These are phyloP conservation scores for Fraxinus dipetala DNA, from an alignment of 305 asterid genomes.

Conservation along the genomic window DNA sequence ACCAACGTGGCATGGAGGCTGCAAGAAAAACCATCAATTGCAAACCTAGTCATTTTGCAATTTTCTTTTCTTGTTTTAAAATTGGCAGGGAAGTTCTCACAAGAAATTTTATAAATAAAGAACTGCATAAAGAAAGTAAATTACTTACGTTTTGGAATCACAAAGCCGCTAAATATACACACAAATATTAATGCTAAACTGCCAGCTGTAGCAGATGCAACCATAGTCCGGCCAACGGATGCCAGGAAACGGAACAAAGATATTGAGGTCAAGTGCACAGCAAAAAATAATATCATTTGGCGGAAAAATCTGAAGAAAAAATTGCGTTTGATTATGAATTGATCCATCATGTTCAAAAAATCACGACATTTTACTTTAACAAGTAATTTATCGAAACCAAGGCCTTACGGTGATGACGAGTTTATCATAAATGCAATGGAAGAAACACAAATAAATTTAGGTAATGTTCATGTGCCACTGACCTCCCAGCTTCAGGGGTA, in stretches of 20 bases:
- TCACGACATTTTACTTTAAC: not conserved
- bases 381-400: not conserved
- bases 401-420: not conserved
- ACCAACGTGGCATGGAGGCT: conserved; percentile 33
- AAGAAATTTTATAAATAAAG: not conserved
- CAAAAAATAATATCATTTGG: conserved; percentile 23
- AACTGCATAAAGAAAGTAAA: not conserved
- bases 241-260: conserved; percentile 27
- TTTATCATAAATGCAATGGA: not conserved
- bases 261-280: conserved; percentile 6
- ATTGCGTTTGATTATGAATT: not conserved
- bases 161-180: conserved; percentile 22
- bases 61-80: not conserved
- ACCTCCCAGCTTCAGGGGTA: conserved; percentile 25
- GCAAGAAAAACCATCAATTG: conserved; percentile 1
- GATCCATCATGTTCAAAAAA: not conserved
- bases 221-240: conserved; percentile 20
- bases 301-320: conserved; percentile 20
- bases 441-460: not conserved
- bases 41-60: not conserved
- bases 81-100: not conserved
- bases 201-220: conserved; percentile 23
- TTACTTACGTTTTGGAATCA: conserved; percentile 19
- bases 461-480: not conserved
- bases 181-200: conserved; percentile 13